Evolutionary conservation across 2,329 filamentous ascomycete genomes (phyloP), one percentile per base, ranked within the genome.

Genomic region (Davidsoniella australis): DNA sequence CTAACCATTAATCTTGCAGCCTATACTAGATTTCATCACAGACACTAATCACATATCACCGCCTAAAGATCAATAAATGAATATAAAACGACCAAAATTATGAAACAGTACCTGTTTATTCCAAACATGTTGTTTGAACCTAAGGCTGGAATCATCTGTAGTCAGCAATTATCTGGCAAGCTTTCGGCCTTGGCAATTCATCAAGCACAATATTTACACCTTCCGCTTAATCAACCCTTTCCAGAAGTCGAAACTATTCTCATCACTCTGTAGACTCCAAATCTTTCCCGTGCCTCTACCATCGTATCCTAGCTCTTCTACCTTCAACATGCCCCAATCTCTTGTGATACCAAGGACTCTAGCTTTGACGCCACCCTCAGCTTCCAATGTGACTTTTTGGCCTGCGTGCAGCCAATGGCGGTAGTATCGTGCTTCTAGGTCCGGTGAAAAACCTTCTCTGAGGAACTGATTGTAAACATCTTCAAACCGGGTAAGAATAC

Each of bases 191-290:
- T 12, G 8, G 12, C 8, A 33, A 12, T 33, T 33, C 29, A 33
- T 12, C 17, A 4, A 26, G 14, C 23, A 17, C 14, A 26, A 20
- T 12, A 44, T 23, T 54, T 61, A 87, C 2, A 79, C 63, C 69
- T 94, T 96, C 58, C 81, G 75, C 68, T 78, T 85, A 17, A 98
- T 68, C 58, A 98, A 60, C 0, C 91, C 91, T 60, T 76, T 85
- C 67, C 94, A 94, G 63, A 94, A 98, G 65, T 98, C 91, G 68
- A 98, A 98, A 63, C 88, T 95, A 60, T 98, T 98, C 61, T 88
- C 86, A 63, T 98, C 91, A 62, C 87, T 95, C 68, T 95, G 88
- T 64, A 98, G 65, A 57, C 82, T 77, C 75, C 83, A 89, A 45
- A 82, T 69, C 64, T 75, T 83, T 0, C 89, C 88, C 0, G 85